A percentile compares a stretch with the other conserved stretches of the same genome.
Conservation (phyloP, 805 yeast species). For the Myxozyma melibiosi region DNA sequence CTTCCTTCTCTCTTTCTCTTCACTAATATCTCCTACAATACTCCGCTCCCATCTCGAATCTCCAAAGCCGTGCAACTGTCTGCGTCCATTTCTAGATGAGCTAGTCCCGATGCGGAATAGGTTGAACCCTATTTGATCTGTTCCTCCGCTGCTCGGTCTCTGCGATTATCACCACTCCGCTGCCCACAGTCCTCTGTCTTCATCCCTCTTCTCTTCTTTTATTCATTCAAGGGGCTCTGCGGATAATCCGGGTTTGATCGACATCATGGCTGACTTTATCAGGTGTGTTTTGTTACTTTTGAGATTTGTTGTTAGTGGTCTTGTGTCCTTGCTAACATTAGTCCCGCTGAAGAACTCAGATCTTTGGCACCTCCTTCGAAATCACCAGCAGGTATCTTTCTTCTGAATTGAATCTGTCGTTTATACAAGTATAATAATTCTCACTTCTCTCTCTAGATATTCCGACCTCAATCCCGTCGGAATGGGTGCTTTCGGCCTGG, state of each 20-base stretch:
- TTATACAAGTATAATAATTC: neutral
- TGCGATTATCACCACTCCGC: neutral
- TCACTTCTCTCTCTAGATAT: conserved; percentile 54
- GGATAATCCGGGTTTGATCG: neutral
- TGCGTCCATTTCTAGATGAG: neutral
- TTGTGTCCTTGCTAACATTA: conserved; percentile 11
- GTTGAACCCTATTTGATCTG: neutral
- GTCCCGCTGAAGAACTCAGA: conserved; percentile 68
- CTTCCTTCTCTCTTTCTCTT: too few relatives aligned
- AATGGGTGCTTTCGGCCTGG: conserved; percentile 99
- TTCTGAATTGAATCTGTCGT: conserved; percentile 24
- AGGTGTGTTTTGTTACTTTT: conserved; percentile 26
- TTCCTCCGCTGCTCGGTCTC: neutral
- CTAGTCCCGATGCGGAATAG: neutral
- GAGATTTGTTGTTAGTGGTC: neutral
- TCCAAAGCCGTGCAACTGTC: too few relatives aligned
- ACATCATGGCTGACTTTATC: conserved; percentile 40
- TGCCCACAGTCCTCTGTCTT: neutral
- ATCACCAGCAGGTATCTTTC: conserved; percentile 57
- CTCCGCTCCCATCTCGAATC: too few relatives aligned
- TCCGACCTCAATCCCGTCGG: conserved; percentile 96
- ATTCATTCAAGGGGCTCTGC: too few relatives aligned
- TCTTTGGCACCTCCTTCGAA: conserved; percentile 93
- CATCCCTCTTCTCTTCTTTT: neutral
- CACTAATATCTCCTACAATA: too few relatives aligned